phyloP scores from a whole-genome alignment of 2,329 filamentous ascomycete genomes.

The Epichloe sp. region DNA sequence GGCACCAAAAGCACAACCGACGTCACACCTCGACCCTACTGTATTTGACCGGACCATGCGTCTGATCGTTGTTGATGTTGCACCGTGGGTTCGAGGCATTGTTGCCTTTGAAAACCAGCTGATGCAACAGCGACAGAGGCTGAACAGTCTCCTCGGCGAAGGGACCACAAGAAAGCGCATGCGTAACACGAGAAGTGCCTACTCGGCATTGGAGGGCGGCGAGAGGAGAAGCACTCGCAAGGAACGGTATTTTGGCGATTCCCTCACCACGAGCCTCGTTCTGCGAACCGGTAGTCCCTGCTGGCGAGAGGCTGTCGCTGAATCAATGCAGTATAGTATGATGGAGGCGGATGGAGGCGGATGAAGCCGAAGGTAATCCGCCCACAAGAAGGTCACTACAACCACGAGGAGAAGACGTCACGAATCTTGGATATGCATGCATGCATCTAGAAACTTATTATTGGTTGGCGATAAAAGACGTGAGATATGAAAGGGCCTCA shows the following conservation, averaged over 20 bases:
- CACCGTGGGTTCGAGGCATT: constrained; percentile 82
- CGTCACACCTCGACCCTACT: constrained; percentile 46
- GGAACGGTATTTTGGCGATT: constrained; percentile 58
- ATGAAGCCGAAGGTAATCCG: constrained; percentile 4
- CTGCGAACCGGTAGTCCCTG: constrained; percentile 46
- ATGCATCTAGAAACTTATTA: background rate
- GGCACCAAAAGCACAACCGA: constrained; percentile 27
- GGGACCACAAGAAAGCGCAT: constrained; percentile 39
- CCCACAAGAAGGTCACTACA: background rate
- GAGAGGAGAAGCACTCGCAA: constrained; percentile 51
- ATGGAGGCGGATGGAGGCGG: background rate
- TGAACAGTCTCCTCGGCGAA: constrained; percentile 50
- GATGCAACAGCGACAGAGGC: constrained; percentile 50
- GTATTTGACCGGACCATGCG: constrained; percentile 61
- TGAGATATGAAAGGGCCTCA: background rate
- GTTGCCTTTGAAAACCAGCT: constrained; percentile 61
- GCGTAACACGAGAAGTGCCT: constrained; percentile 60
- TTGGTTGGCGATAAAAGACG: background rate
- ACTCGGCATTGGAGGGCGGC: constrained; percentile 66
- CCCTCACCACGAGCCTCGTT: constrained; percentile 46
- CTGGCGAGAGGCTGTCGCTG: constrained; percentile 21
- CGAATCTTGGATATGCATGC: background rate
- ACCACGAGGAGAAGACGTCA: background rate
- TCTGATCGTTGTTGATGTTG: constrained; percentile 62
- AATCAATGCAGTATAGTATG: constrained; percentile 9